Evolutionary conservation across 768 basidiomycete genomes (phyloP).

Genomic region (Macrolepiota dolichaula): DNA sequence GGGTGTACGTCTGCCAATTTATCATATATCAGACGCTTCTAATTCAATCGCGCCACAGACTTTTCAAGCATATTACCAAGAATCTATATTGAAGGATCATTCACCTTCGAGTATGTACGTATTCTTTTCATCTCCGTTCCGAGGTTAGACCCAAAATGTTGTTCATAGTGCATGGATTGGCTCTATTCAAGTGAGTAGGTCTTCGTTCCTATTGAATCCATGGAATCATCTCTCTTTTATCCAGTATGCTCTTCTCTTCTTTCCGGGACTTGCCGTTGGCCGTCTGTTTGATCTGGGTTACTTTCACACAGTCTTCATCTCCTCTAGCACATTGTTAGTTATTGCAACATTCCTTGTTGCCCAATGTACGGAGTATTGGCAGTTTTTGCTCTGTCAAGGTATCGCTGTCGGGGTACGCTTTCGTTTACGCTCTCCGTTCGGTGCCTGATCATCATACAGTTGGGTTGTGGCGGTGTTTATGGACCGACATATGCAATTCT

Average conservation of each 20-base stretch:
- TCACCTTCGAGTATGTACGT: slow-evolving; percentile 66
- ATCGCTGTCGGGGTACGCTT: slow-evolving; percentile 47
- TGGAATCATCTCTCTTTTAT: slow-evolving; percentile 29
- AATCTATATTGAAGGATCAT: slow-evolving; percentile 42
- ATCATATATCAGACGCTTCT: too few relatives aligned
- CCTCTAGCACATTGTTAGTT: slow-evolving; percentile 30
- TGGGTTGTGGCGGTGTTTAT: slow-evolving; percentile 56
- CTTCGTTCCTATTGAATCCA: not conserved
- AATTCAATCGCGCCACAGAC: slow-evolving; percentile 33
- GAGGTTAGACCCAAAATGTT: not conserved
- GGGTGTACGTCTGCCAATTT: slow-evolving; percentile 47
- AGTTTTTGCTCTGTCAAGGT: slow-evolving; percentile 64
- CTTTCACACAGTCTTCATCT: slow-evolving; percentile 45
- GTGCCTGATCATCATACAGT: slow-evolving; percentile 18
- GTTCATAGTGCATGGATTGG: slow-evolving; percentile 73
- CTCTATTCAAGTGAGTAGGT: slow-evolving; percentile 55
- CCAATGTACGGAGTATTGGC: slow-evolving; percentile 64
- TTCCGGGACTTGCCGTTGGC: slow-evolving; percentile 68
- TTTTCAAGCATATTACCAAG: slow-evolving; percentile 72
- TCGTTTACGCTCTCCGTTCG: slow-evolving; percentile 50
- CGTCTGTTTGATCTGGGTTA: slow-evolving; percentile 56
- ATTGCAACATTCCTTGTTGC: slow-evolving; percentile 49
- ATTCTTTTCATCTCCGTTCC: not conserved
- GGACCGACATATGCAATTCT: slow-evolving; percentile 57
- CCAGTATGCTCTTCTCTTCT: slow-evolving; percentile 17